These are phyloP conservation scores for Nakaseomyces glabratus DNA, from an alignment of 1,139 yeast species.

Conservation along the genomic window DNA sequence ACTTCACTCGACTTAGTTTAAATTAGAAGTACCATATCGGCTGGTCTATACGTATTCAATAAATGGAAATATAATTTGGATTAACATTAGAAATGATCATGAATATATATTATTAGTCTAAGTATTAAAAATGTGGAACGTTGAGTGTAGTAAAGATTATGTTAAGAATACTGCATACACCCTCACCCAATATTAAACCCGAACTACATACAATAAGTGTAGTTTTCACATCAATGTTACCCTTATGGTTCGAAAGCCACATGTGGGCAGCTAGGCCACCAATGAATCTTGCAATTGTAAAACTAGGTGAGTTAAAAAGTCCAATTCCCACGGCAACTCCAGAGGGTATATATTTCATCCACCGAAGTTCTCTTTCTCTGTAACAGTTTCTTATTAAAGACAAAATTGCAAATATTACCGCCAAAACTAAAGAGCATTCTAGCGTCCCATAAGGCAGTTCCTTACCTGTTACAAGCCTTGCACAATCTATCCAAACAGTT, in stretches of 20 bases:
- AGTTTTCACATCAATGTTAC: slow-evolving; percentile 41
- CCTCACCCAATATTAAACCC: slow-evolving; percentile 91
- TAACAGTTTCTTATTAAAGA: slow-evolving; percentile 55
- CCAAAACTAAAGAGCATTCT: slow-evolving; percentile 57
- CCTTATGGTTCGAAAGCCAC: slow-evolving; percentile 41
- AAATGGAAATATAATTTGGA: too few relatives aligned
- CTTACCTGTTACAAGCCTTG: slow-evolving; percentile 82
- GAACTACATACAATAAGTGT: slow-evolving; percentile 79
- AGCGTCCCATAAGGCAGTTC: slow-evolving; percentile 78
- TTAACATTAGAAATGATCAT: too few relatives aligned
- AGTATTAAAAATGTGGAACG: slow-evolving; percentile 38
- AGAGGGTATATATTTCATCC: slow-evolving; percentile 51
- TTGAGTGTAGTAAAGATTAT: slow-evolving; percentile 64
- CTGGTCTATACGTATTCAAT: too few relatives aligned
- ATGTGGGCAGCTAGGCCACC: slow-evolving; percentile 72
- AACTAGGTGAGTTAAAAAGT: slow-evolving; percentile 85
- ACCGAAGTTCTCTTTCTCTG: slow-evolving; percentile 35
- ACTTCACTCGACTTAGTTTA: too few relatives aligned
- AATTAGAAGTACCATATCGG: too few relatives aligned
- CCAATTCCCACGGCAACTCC: slow-evolving; percentile 98
- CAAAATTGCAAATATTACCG: slow-evolving; percentile 55
- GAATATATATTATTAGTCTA: too few relatives aligned
- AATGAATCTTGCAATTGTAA: slow-evolving; percentile 82
- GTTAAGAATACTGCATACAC: slow-evolving; percentile 71
- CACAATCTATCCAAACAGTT: slow-evolving; percentile 92